These are phyloP conservation scores for Wickerhamomyces queroliae DNA, from an alignment of 805 yeast species.

Conservation along the genomic window DNA sequence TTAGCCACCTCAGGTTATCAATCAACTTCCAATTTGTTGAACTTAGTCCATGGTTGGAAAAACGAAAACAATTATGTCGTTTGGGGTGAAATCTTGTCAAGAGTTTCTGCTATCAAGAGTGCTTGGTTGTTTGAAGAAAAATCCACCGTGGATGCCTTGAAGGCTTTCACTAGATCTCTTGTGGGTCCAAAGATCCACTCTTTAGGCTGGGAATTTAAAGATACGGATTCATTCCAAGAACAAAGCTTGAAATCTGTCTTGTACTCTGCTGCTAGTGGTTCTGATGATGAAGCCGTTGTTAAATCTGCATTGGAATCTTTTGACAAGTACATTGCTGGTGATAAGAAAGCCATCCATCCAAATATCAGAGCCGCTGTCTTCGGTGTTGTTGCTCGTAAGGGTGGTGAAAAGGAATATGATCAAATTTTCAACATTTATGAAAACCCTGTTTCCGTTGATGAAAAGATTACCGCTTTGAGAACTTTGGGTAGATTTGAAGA, in stretches of 20 bases:
- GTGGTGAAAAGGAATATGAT: conserved; percentile 59
- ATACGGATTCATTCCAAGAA: conserved; percentile 48
- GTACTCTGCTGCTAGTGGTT: conserved; percentile 52
- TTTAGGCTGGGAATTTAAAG: conserved; percentile 61
- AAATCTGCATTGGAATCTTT: conserved; percentile 45
- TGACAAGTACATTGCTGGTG: conserved; percentile 51
- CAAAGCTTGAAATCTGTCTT: conserved; percentile 65
- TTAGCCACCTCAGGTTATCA: conserved; percentile 68
- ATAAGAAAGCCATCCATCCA: conserved; percentile 65
- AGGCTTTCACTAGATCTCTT: conserved; percentile 47
- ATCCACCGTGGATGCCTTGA: conserved; percentile 40
- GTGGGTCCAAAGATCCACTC: conserved; percentile 46
- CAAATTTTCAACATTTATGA: conserved; percentile 53
- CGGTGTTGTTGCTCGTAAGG: conserved; percentile 57
- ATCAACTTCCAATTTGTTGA: conserved; percentile 53
- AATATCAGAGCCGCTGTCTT: conserved; percentile 66
- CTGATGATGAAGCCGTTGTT: conserved; percentile 42
- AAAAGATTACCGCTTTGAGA: conserved; percentile 63
- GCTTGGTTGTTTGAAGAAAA: conserved; percentile 53
- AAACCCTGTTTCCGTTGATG: conserved; percentile 57
- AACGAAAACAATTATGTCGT: conserved; percentile 57
- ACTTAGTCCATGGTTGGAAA: conserved; percentile 56
- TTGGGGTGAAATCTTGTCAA: conserved; percentile 54
- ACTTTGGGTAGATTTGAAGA: conserved; percentile 61
- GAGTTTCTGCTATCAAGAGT: conserved; percentile 41